These are phyloP conservation scores for Geranomyces michiganensis DNA, from an alignment of 192 early-diverging fungal genomes.

Conservation along the genomic window DNA sequence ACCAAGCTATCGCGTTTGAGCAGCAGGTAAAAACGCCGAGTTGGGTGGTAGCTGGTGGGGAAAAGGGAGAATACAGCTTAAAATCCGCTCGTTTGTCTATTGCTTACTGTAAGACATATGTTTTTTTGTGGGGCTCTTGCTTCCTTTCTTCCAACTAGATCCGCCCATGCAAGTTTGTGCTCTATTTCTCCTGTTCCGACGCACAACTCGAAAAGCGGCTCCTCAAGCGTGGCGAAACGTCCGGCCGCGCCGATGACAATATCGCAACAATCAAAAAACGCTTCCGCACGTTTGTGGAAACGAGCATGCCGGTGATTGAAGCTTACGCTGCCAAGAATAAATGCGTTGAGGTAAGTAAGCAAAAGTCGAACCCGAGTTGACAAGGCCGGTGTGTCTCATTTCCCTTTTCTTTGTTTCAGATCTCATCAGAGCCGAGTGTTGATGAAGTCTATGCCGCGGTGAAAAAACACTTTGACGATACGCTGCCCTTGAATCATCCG, in stretches of 20 bases:
- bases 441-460: conserved; percentile 45
- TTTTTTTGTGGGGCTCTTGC: no score
- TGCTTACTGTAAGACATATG: no score
- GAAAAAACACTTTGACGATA: conserved; percentile 28
- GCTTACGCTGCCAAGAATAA: conserved; percentile 49
- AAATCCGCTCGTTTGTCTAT: no score
- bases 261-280: conserved; percentile 92
- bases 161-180: conserved; percentile 70
- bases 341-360: conserved; percentile 34
- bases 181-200: conserved; percentile 94
- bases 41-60: no score
- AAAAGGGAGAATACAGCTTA: no score
- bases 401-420: conserved; percentile 19
- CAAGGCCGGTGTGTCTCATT: no score
- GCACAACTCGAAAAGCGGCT: conserved; percentile 78
- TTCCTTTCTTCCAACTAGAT: no score
- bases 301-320: conserved; percentile 86
- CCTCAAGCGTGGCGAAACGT: conserved; percentile 88
- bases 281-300: conserved; percentile 82
- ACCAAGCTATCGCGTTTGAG: conserved; percentile 62
- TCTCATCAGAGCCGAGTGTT: conserved; percentile 38
- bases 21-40: no score
- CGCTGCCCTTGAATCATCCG: conserved; percentile 24
- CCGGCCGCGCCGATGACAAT: conserved; percentile 92
- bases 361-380: neutral